Evolutionary conservation across 2,329 filamentous ascomycete species (phyloP).

Genomic region (Verticillium longisporum): DNA sequence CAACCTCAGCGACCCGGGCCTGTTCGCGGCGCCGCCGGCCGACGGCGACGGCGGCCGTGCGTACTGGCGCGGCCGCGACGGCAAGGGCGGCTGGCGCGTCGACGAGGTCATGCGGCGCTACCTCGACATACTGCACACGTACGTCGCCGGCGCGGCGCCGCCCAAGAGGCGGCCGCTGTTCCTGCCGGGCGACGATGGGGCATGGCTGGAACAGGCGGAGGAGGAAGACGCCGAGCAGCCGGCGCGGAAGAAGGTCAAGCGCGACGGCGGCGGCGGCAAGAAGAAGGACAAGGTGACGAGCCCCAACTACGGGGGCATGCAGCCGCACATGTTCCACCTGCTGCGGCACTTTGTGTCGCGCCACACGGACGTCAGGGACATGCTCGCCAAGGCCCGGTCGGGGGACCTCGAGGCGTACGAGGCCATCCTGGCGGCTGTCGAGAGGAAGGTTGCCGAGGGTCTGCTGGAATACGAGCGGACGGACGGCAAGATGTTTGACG

Average conservation of each 20-base stretch:
- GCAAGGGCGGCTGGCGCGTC: conserved; percentile 77
- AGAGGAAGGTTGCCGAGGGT: conserved; percentile 65
- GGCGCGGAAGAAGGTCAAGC: conserved; percentile 34
- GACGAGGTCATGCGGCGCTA: conserved; percentile 86
- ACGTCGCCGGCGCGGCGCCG: conserved; percentile 60
- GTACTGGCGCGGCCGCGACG: conserved; percentile 78
- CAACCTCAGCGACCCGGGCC: conserved; percentile 82
- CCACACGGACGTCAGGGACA: conserved; percentile 79
- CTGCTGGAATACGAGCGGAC: conserved; percentile 59
- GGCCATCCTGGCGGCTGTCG: conserved; percentile 66
- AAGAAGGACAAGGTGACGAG: conserved; percentile 46
- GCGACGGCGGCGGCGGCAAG: conserved; percentile 20
- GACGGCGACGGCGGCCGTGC: conserved; percentile 63
- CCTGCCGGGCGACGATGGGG: conserved; percentile 50
- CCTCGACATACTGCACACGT: conserved; percentile 78
- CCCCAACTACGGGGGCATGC: conserved; percentile 72
- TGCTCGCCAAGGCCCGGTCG: conserved; percentile 61
- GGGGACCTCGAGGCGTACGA: conserved; percentile 75
- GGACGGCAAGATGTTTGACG: conserved; percentile 38
- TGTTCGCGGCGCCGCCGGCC: conserved; percentile 67
- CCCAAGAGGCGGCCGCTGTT: conserved; percentile 69
- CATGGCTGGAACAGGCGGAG: conserved; percentile 32
- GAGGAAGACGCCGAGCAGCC: conserved; percentile 28
- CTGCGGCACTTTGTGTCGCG: conserved; percentile 72
- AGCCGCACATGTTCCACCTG: conserved; percentile 89